Conservation (phyloP, 2,329 filamentous ascomycete genomes). For the Aspergillus arachidicola region DNA sequence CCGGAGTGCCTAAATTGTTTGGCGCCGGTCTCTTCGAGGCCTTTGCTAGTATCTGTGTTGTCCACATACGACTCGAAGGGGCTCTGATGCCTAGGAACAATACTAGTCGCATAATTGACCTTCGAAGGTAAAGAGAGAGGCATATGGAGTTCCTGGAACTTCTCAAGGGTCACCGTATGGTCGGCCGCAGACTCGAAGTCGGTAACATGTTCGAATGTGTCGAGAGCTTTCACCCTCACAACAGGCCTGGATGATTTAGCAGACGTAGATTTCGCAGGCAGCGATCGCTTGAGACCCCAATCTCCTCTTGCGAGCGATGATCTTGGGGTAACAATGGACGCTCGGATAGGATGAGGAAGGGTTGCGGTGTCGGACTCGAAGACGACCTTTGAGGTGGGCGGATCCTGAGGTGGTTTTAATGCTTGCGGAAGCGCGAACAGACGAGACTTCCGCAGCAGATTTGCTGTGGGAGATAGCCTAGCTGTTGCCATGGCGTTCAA, state of each 20-base stretch:
- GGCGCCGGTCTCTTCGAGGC: slow-evolving; percentile 32
- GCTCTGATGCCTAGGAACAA: slow-evolving; percentile 36
- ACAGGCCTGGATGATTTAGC: slow-evolving; percentile 70
- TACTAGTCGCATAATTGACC: slow-evolving; percentile 33
- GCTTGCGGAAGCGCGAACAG: slow-evolving; percentile 84
- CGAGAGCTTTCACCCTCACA: slow-evolving; percentile 75
- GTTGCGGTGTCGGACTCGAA: slow-evolving; percentile 71
- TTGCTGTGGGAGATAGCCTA: slow-evolving; percentile 61
- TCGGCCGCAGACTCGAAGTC: slow-evolving; percentile 84
- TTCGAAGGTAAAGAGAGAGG: slow-evolving; percentile 61
- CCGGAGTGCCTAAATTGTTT: slow-evolving; percentile 61
- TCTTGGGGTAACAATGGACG: slow-evolving; percentile 76
- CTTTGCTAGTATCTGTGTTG: slow-evolving; percentile 46
- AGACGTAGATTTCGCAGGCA: slow-evolving; percentile 75
- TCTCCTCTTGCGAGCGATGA: slow-evolving; percentile 76
- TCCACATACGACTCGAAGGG: slow-evolving; percentile 48
- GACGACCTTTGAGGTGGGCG: slow-evolving; percentile 51
- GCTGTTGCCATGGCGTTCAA: slow-evolving; percentile 45
- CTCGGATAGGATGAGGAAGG: slow-evolving; percentile 74
- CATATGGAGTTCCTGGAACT: slow-evolving; percentile 81
- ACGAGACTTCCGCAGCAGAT: slow-evolving; percentile 80
- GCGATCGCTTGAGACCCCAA: slow-evolving; percentile 86
- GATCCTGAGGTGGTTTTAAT: slow-evolving; percentile 63
- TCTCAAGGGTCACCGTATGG: slow-evolving; percentile 76
- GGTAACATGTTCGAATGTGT: slow-evolving; percentile 85